Evolutionary conservation across 2,329 filamentous ascomycete species (phyloP).

Genomic region (Fonsecaea nubica): DNA sequence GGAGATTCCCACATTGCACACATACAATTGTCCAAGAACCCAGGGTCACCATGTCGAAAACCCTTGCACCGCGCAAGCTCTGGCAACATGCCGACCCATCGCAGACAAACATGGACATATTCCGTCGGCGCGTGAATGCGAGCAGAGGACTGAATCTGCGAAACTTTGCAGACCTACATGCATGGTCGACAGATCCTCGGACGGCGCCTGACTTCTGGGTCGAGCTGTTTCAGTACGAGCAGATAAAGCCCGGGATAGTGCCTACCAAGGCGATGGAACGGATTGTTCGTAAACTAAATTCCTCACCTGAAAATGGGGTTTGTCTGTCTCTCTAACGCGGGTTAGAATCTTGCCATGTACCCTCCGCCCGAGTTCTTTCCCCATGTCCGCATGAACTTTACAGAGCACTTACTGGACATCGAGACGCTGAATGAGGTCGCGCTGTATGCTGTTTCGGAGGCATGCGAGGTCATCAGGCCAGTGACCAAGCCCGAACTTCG

Average conservation of each 20-base stretch:
- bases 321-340: neutral
- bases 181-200: constrained; percentile 1
- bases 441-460: constrained; percentile 65
- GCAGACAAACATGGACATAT: constrained; percentile 7
- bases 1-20: too few relatives aligned
- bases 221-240: constrained; percentile 3
- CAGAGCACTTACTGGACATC: constrained; percentile 45
- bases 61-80: neutral
- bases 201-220: constrained; percentile 11
- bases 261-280: neutral
- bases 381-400: constrained; percentile 62
- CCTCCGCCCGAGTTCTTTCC: constrained; percentile 56
- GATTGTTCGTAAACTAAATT: neutral
- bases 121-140: constrained; percentile 7
- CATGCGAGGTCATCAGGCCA: constrained; percentile 45
- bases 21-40: neutral
- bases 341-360: constrained; percentile 3
- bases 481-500: constrained; percentile 73
- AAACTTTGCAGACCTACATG: constrained; percentile 10
- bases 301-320: neutral
- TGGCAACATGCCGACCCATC: neutral
- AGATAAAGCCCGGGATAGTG: neutral
- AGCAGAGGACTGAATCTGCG: neutral
- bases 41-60: neutral
- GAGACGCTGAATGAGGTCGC: constrained; percentile 64